phyloP scores from a whole-genome alignment of 2,329 filamentous ascomycete species.

The Diaporthe australafricana region DNA sequence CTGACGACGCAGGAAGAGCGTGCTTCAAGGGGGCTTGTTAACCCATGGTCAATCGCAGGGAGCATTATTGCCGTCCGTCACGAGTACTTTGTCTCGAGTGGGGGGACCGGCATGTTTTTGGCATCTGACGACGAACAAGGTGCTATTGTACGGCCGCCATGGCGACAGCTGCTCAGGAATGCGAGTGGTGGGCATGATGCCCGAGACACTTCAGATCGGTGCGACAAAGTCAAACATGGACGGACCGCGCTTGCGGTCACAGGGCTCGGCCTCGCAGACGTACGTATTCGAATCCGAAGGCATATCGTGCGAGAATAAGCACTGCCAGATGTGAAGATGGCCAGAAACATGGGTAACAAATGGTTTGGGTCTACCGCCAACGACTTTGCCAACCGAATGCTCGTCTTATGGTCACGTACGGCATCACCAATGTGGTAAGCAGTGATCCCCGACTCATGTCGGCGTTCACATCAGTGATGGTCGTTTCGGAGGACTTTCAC shows the following conservation, averaged over 20 bases:
- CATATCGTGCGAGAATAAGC: neutral
- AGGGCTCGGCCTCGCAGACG: neutral
- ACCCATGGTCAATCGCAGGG: slow-evolving; percentile 30
- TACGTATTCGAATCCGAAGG: slow-evolving; percentile 1
- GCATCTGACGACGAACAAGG: slow-evolving; percentile 43
- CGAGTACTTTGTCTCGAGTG: slow-evolving; percentile 25
- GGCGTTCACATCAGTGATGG: neutral
- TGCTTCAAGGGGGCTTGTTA: slow-evolving; percentile 21
- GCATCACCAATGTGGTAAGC: slow-evolving; percentile 9
- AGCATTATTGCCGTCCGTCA: slow-evolving; percentile 31
- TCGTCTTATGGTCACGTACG: neutral
- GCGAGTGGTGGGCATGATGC: slow-evolving; percentile 12
- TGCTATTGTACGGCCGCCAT: slow-evolving; percentile 45
- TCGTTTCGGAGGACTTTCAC: neutral
- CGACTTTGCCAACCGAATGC: neutral
- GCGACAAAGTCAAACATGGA: slow-evolving; percentile 22
- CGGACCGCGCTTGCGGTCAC: slow-evolving; percentile 4
- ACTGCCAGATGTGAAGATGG: slow-evolving; percentile 36
- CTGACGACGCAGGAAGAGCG: slow-evolving; percentile 29
- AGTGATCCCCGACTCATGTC: neutral
- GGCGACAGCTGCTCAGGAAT: slow-evolving; percentile 39
- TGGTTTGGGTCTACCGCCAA: slow-evolving; percentile 31
- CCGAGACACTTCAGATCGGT: slow-evolving; percentile 9
- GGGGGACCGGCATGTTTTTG: slow-evolving; percentile 31
- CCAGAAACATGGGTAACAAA: slow-evolving; percentile 41